Percentiles rank a stretch among this genome's conserved stretches.
Evolutionary conservation across 257 asterid species (phyloP).

Genomic region (Penstemon eatonii): DNA sequence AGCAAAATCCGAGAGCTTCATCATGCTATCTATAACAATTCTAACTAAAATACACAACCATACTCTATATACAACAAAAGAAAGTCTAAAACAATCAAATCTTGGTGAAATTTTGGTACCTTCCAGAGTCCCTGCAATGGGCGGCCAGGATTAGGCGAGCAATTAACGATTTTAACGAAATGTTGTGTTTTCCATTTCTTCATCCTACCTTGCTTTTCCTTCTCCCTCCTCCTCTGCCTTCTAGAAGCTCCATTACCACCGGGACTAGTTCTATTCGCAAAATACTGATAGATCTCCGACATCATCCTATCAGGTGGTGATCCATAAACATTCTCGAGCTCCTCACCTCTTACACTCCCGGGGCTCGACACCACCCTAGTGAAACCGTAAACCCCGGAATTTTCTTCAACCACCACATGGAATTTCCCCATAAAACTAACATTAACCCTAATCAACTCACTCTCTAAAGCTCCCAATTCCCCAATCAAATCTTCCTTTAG

Average conservation of each 20-base stretch:
- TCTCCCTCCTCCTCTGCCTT: conserved; percentile 87
- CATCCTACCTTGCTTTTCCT: conserved; percentile 59
- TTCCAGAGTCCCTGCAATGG: conserved; percentile 98
- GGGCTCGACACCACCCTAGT: conserved; percentile 33
- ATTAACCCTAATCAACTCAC: conserved; percentile 58
- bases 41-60: not conserved
- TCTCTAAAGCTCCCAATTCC: conserved; percentile 40
- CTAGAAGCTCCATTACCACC: conserved; percentile 73
- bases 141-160: conserved; percentile 60
- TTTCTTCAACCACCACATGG: conserved; percentile 76
- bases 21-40: not conserved
- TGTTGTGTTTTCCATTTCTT: conserved; percentile 73
- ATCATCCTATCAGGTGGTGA: conserved; percentile 72
- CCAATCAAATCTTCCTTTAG: conserved; percentile 38
- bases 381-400: conserved; percentile 32
- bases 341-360: conserved; percentile 52
- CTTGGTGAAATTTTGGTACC: conserved; percentile 40
- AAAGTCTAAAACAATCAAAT: not conserved
- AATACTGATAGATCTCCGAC: conserved; percentile 80
- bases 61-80: not conserved
- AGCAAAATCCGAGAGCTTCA: not conserved
- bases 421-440: conserved; percentile 61
- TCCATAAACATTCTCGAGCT: conserved; percentile 48
- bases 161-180: conserved; percentile 70
- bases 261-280: conserved; percentile 77